Conservation (phyloP, 1,284 basidiomycete species). For the Athelia sp. region DNA sequence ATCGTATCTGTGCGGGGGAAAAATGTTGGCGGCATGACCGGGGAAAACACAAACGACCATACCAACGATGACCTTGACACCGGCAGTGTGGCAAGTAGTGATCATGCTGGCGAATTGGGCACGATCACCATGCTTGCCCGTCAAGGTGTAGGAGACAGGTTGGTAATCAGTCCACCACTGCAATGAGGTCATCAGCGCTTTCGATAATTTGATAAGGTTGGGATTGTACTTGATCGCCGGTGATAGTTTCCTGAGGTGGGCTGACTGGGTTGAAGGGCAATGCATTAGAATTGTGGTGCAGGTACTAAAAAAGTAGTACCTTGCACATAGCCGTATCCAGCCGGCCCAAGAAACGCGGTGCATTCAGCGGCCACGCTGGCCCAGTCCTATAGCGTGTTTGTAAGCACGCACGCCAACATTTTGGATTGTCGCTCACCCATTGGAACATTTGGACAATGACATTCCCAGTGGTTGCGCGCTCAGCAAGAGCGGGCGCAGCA, state of each 20-base stretch:
- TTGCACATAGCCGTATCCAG: constrained; percentile 66
- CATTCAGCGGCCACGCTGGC: constrained; percentile 60
- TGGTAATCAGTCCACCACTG: constrained; percentile 73
- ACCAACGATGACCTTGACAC: constrained; percentile 59
- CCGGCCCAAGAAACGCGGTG: constrained; percentile 58
- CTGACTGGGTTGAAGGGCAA: constrained; percentile 30
- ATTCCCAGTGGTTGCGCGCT: constrained; percentile 6
- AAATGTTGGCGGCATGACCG: background rate
- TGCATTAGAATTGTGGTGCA: constrained; percentile 10
- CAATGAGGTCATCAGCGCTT: background rate
- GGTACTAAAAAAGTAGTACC: constrained; percentile 26
- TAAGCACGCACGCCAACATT: constrained; percentile 5
- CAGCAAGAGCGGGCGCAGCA: too few species aligned
- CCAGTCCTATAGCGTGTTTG: constrained; percentile 25
- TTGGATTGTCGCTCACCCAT: constrained; percentile 29
- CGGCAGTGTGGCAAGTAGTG: constrained; percentile 51
- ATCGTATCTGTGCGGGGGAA: constrained; percentile 45
- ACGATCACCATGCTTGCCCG: constrained; percentile 54
- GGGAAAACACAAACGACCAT: constrained; percentile 13
- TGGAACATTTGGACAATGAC: constrained; percentile 59
- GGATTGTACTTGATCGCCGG: constrained; percentile 28
- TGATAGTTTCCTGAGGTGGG: constrained; percentile 42
- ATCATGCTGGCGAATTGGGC: constrained; percentile 53
- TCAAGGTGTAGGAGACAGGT: constrained; percentile 57
- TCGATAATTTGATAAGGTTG: background rate